These are phyloP conservation scores for Dactylellina cionopaga DNA, from an alignment of 2,329 filamentous ascomycete genomes.

Conservation along the genomic window DNA sequence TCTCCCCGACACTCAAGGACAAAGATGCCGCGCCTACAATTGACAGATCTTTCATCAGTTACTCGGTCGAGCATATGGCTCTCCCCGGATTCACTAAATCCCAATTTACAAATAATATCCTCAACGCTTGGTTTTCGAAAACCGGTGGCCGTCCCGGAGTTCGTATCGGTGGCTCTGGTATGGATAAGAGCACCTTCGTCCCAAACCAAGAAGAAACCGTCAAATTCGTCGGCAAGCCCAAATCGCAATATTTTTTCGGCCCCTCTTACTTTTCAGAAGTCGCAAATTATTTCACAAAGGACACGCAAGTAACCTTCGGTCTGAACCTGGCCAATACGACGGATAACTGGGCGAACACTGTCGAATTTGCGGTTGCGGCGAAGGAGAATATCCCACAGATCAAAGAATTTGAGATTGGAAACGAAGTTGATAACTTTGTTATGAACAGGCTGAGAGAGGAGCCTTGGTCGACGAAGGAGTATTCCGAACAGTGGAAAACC, in stretches of 20 bases:
- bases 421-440: constrained; percentile 40
- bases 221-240: not conserved
- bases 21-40: constrained; percentile 21
- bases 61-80: constrained; percentile 30
- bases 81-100: not conserved
- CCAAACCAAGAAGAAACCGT: constrained; percentile 19
- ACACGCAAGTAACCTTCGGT: constrained; percentile 37
- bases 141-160: constrained; percentile 34
- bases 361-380: constrained; percentile 30
- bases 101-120: constrained; percentile 19
- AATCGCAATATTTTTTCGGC: constrained; percentile 10
- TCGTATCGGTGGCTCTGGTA: constrained; percentile 38
- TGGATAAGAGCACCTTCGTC: constrained; percentile 27
- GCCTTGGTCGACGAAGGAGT: constrained; percentile 12
- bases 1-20: constrained; percentile 36
- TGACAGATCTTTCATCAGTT: constrained; percentile 41
- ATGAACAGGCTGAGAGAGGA: constrained; percentile 9
- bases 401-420: constrained; percentile 33
- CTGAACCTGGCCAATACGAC: constrained; percentile 38
- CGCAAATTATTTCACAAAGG: constrained; percentile 32
- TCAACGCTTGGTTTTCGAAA: constrained; percentile 28
- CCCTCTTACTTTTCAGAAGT: constrained; percentile 11
- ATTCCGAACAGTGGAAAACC: constrained; percentile 18
- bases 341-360: constrained; percentile 33
- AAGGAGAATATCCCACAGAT: constrained; percentile 30